Evolutionary conservation across 129 eudicot genomes (phyloP), one percentile per base, ranked within the genome.

Genomic region (Solidago caesia): DNA sequence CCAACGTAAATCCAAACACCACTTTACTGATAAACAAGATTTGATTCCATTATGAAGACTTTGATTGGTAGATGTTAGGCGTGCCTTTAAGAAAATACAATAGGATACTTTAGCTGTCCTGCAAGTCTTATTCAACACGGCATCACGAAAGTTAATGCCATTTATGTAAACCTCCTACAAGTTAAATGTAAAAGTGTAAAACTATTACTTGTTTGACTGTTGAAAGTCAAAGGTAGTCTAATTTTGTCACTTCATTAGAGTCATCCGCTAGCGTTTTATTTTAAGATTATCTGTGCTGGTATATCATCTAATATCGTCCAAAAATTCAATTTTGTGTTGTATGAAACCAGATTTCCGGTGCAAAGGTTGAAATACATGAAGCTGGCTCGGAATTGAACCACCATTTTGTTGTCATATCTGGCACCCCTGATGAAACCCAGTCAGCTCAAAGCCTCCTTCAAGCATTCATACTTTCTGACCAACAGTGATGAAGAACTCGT

Each of bases 381-480:
- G 78, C 87, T 45, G 81, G 44, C 27, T 85, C 95, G n/a, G 87
- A 87, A 77, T 68, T 79, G 8, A 65, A 21, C 2, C 82, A 84
- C 44, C 84, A 84, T 72, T 52, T 72, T 5, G 77, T 92, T 1
- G 59, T 89, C 57, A 87, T 92, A 82, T 87, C 97, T 4, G 96
- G 97, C 27, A 83, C 85, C 25, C 91, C 91, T 57, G 86, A 87
- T 47, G 83, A 87, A 77, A 88, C 95, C 25, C 96, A 86, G 58
- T 87, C 86, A 16, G 95, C 98, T 67, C 98, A 92, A 79, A 89
- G 88, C 83, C 90, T 89, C 51, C 87, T 92, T 11, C 96, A 92
- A 64, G 96, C 98, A 49, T 92, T 89, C 80, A 86, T 89, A 74
- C 86, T 85, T 21, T 58, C 85, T 10, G 91, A 87, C 62, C 74